These are phyloP conservation scores for Cryptosporidium tyzzeri DNA, from an alignment of 169 alveolate species.

Conservation along the genomic window DNA sequence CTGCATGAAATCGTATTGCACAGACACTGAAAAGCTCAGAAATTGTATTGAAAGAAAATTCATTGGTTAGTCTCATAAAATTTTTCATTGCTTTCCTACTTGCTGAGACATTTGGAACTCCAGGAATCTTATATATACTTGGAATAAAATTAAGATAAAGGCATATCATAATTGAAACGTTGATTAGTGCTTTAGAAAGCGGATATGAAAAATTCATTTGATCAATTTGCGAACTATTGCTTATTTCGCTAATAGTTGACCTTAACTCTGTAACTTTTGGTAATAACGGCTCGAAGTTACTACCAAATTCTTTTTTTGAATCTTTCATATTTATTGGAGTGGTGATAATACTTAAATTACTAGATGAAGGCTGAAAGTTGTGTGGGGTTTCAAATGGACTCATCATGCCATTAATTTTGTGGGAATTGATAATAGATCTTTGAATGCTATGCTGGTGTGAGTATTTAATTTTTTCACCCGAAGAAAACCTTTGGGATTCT, in stretches of 20 bases:
- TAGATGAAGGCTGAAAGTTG: neutral
- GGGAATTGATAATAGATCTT: slow-evolving; percentile 12
- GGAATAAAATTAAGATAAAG: slow-evolving; percentile 56
- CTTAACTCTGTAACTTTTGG: slow-evolving; percentile 47
- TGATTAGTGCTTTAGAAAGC: slow-evolving; percentile 51
- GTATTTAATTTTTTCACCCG: neutral
- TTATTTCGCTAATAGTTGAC: slow-evolving; percentile 20
- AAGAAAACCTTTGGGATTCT: slow-evolving; percentile 43
- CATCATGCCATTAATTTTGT: neutral
- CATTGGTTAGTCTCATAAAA: slow-evolving; percentile 33
- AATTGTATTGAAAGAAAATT: slow-evolving; percentile 33
- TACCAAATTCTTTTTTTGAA: neutral
- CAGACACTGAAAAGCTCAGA: slow-evolving; percentile 71
- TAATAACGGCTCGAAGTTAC: slow-evolving; percentile 15
- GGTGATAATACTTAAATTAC: neutral
- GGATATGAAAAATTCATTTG: slow-evolving; percentile 46
- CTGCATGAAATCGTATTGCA: slow-evolving; percentile 69
- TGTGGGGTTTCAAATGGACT: slow-evolving; percentile 38
- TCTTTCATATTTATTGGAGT: slow-evolving; percentile 25
- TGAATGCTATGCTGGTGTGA: neutral
- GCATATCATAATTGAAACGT: slow-evolving; percentile 55
- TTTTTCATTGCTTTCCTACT: slow-evolving; percentile 41
- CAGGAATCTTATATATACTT: slow-evolving; percentile 56
- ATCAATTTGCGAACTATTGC: slow-evolving; percentile 13
- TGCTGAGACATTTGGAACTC: slow-evolving; percentile 32